A percentile compares a stretch with the other conserved stretches of the same genome.
Conservation (phyloP, 805 yeast genomes). For the Wickerhamiella kurtzmanii region DNA sequence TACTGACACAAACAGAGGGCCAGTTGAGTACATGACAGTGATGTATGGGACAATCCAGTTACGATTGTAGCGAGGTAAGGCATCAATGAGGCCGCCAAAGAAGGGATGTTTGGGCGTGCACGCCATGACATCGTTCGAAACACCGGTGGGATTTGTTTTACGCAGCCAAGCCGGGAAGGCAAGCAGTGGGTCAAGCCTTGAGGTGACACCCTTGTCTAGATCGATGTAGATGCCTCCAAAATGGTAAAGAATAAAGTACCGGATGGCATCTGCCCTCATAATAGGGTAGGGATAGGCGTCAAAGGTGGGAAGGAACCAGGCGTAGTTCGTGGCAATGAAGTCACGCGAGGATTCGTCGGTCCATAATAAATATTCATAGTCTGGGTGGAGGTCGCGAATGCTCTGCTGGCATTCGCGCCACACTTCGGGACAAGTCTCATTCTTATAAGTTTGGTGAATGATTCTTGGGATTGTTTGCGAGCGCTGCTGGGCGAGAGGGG, state of each 20-base stretch:
- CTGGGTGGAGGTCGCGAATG: slow-evolving; percentile 71
- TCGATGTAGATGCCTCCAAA: slow-evolving; percentile 88
- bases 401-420: slow-evolving; percentile 71
- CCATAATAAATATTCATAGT: slow-evolving; percentile 74
- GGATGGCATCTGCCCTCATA: slow-evolving; percentile 78
- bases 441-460: slow-evolving; percentile 87
- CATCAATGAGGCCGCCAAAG: slow-evolving; percentile 55
- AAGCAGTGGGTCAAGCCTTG: slow-evolving; percentile 66
- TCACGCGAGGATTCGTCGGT: slow-evolving; percentile 73
- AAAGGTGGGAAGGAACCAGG: slow-evolving; percentile 76
- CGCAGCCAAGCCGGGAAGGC: slow-evolving; percentile 76
- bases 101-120: slow-evolving; percentile 78
- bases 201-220: slow-evolving; percentile 75
- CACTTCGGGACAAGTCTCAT: slow-evolving; percentile 58
- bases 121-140: slow-evolving; percentile 89
- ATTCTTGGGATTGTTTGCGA: slow-evolving; percentile 62
- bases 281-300: slow-evolving; percentile 69
- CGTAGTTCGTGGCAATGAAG: slow-evolving; percentile 64
- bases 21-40: slow-evolving; percentile 87
- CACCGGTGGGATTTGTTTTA: slow-evolving; percentile 79
- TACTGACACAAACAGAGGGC: slow-evolving; percentile 75
- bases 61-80: slow-evolving; percentile 46
- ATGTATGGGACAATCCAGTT: slow-evolving; percentile 80
- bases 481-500: slow-evolving; percentile 22
- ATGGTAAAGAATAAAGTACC: slow-evolving; percentile 71